Evolutionary conservation across 805 yeast genomes (phyloP).

Genomic region (Pichia pseudocactophila): DNA sequence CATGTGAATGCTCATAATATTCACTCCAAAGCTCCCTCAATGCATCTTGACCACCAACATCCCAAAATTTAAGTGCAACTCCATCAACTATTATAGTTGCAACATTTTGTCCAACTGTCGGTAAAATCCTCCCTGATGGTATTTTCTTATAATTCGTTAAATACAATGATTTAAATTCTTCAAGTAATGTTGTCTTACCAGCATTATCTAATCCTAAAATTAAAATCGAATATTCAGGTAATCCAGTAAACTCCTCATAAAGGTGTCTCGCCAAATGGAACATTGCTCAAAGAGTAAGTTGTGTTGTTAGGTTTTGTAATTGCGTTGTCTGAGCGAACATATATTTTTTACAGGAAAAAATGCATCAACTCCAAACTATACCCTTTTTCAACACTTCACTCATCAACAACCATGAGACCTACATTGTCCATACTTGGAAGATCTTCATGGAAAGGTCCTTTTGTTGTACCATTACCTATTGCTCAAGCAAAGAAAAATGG

Average conservation of each 20-base stretch:
- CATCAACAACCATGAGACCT: slow-evolving; percentile 29
- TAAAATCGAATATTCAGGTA: slow-evolving; percentile 66
- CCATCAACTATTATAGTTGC: slow-evolving; percentile 32
- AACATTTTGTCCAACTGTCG: slow-evolving; percentile 93
- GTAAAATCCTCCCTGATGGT: slow-evolving; percentile 59
- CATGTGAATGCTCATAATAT: slow-evolving; percentile 81
- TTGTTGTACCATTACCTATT: slow-evolving; percentile 90
- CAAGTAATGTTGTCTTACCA: slow-evolving; percentile 81
- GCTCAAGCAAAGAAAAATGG: slow-evolving; percentile 73
- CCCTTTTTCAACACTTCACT: not conserved
- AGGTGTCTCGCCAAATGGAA: slow-evolving; percentile 60
- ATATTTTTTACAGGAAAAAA: no score
- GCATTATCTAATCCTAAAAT: slow-evolving; percentile 92
- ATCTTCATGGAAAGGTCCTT: slow-evolving; percentile 74
- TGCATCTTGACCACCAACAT: slow-evolving; percentile 90
- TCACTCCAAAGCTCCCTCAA: slow-evolving; percentile 80
- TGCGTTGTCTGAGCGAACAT: no score
- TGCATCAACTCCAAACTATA: no score
- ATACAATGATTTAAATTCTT: slow-evolving; percentile 51
- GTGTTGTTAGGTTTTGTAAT: no score
- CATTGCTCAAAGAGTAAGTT: slow-evolving; percentile 32
- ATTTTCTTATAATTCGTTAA: slow-evolving; percentile 36
- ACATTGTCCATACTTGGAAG: slow-evolving; percentile 35
- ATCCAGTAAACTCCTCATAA: slow-evolving; percentile 47
- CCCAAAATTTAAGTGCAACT: slow-evolving; percentile 78